Base-by-base conservation (phyloP, 176 grass and related monocot species). In the Rhynchospora breviuscula region DNA sequence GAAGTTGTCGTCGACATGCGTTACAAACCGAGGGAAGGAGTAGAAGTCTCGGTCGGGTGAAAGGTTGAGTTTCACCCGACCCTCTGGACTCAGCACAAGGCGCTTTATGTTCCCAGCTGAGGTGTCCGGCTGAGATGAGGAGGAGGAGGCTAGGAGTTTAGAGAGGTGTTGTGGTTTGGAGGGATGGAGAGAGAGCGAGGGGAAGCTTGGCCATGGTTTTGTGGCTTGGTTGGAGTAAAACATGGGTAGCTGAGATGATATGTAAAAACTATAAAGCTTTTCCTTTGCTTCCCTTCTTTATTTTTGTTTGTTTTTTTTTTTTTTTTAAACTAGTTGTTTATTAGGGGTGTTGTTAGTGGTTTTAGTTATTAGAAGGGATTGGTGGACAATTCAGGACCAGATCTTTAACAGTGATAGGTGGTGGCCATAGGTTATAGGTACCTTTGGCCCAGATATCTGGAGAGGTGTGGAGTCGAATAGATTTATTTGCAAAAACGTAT, bases 1-100 rank as follows among this genome's bases (percentile, higher is more conserved):
- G 92, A 97, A 97, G 83, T 70, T 86, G 81, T 91, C 92, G 77
- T 97, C 92, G 22, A 94, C 94, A 88, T 97, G 94, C 71, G 89
- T 97, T 4, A 94, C 94, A 17, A 97, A 87, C 13, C 94, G 92
- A 54, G 94, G 94, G 85, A 89, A 85, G 48, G 90, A 81, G 84
- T 97, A 97, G 88, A 94, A 94, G 59, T 97, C 84, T 49, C 94
- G 87, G 88, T 97, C 94, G 9, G 90, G 78, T 52, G 78, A 80
- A 61, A 85, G 46, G 88, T 94, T 89, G 58, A 97, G 92, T 81
- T 94, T 97, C 57, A 90, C 86, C 46, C 94, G 92, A 78, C 94
- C 92, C 76, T 97, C 90, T 7, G 86, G 85, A 35, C 81, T 22
- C 8, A 97, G 87, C 62, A 97, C 94, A 23, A 85, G 88, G 12